Evolutionary conservation across 2,329 filamentous ascomycete species (phyloP).

Genomic region (Exophiala viscosa): DNA sequence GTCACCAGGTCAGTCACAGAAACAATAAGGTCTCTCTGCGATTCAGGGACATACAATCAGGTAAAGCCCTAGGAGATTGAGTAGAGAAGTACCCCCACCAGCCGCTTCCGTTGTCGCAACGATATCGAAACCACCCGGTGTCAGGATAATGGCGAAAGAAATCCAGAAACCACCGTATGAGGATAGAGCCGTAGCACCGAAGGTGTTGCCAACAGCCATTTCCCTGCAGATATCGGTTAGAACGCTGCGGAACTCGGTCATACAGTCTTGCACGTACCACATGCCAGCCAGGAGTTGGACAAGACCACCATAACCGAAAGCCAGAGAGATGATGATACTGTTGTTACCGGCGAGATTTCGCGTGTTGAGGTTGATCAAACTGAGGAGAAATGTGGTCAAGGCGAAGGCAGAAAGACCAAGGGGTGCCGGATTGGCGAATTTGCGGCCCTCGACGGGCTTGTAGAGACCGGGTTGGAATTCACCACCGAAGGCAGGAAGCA

Average conservation of each 20-base stretch:
- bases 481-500: slow-evolving; percentile 61
- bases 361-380: slow-evolving; percentile 66
- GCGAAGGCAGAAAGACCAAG: slow-evolving; percentile 76
- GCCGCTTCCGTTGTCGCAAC: slow-evolving; percentile 41
- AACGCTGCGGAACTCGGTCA: too few relatives aligned
- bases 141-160: slow-evolving; percentile 67
- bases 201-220: slow-evolving; percentile 83
- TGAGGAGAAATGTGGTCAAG: slow-evolving; percentile 76
- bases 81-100: slow-evolving; percentile 40
- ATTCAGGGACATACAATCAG: slow-evolving; percentile 52
- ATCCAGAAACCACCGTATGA: slow-evolving; percentile 87
- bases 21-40: not conserved
- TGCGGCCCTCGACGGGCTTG: slow-evolving; percentile 61
- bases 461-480: slow-evolving; percentile 69
- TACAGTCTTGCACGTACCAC: slow-evolving; percentile 58
- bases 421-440: slow-evolving; percentile 75
- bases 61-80: slow-evolving; percentile 69
- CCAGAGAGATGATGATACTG: slow-evolving; percentile 62
- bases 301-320: slow-evolving; percentile 72
- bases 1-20: slow-evolving; percentile 12
- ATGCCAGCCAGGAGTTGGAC: slow-evolving; percentile 79
- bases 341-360: slow-evolving; percentile 59
- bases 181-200: slow-evolving; percentile 75
- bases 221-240: slow-evolving; percentile 54
- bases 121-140: slow-evolving; percentile 64